Percentiles rank a stretch among this genome's conserved stretches.
phyloP scores from a whole-genome alignment of 73 alveolate species.

The Tetrahymena malaccensis region DNA sequence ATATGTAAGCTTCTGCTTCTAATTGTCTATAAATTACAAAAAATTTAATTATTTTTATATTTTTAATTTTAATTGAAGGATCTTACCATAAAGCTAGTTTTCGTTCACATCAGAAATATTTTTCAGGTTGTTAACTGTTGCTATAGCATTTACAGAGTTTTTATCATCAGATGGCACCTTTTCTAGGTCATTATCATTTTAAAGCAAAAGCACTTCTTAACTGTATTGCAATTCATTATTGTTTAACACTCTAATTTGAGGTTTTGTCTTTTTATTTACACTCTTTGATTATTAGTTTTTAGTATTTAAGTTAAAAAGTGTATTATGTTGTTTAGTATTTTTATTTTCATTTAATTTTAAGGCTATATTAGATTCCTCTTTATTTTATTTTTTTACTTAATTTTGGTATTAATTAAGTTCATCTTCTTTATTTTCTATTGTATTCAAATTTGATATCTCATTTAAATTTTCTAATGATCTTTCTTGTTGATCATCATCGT shows the following conservation, averaged over 20 bases:
- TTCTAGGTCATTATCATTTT: background rate
- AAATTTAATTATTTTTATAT: too few relatives aligned
- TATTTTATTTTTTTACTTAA: too few relatives aligned
- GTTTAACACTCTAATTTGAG: background rate
- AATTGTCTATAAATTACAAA: background rate
- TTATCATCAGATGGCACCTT: background rate
- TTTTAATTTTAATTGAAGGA: too few relatives aligned
- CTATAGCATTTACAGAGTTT: background rate
- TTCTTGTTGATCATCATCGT: background rate
- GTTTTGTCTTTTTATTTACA: background rate
- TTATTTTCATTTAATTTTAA: too few relatives aligned
- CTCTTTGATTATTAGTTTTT: background rate
- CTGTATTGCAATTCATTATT: background rate
- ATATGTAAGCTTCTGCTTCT: background rate
- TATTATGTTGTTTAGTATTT: background rate
- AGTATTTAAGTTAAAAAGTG: too few relatives aligned
- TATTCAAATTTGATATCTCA: background rate
- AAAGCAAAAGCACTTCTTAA: background rate
- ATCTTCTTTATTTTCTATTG: background rate
- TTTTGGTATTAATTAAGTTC: background rate
- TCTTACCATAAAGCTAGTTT: background rate
- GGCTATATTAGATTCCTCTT: background rate
- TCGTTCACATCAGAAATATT: background rate
- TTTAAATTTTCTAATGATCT: background rate
- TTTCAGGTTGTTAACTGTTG: background rate